Percentiles rank a stretch among this genome's conserved stretches.
Conservation (phyloP, 257 asterid genomes). For the Sherardia arvensis region DNA sequence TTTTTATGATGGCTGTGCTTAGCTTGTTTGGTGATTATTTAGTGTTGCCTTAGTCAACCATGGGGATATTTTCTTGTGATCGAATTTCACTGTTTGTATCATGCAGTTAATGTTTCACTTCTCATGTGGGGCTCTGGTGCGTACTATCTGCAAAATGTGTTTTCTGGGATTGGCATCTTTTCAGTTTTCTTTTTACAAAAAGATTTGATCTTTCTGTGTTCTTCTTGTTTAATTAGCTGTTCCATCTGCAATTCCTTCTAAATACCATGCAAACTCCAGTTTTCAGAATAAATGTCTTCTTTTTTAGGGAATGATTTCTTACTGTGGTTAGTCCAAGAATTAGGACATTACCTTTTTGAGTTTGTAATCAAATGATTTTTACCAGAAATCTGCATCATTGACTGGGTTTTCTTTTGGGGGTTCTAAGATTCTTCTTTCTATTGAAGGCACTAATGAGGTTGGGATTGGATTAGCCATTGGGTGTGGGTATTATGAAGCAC, state of each 20-base stretch:
- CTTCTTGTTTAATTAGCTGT: slow-evolving; percentile 4
- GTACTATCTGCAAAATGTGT: slow-evolving; percentile 2
- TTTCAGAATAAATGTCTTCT: slow-evolving; percentile 9
- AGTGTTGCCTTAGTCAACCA: neutral
- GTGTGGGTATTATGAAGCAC: slow-evolving; percentile 20
- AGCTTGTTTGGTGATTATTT: too few species aligned
- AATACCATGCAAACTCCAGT: slow-evolving; percentile 17
- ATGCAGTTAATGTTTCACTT: slow-evolving; percentile 7
- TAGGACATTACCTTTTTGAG: neutral
- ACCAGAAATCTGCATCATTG: slow-evolving; percentile 12
- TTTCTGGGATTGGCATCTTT: neutral
- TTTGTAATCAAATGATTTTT: neutral
- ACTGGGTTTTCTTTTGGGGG: slow-evolving; percentile 14
- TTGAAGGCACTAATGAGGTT: slow-evolving; percentile 16
- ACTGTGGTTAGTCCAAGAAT: neutral
- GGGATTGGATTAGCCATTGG: slow-evolving; percentile 13
- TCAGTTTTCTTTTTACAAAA: neutral
- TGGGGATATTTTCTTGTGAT: neutral
- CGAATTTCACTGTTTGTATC: slow-evolving; percentile 1
- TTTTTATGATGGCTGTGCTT: neutral
- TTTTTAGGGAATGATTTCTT: neutral
- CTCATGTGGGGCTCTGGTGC: slow-evolving; percentile 3
- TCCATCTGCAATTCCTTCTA: slow-evolving; percentile 33
- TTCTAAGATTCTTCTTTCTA: slow-evolving; percentile 21
- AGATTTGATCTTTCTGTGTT: slow-evolving; percentile 1